Evolutionary conservation across 345 rosid genomes (phyloP).

Genomic region (Carallia pectinifolia): DNA sequence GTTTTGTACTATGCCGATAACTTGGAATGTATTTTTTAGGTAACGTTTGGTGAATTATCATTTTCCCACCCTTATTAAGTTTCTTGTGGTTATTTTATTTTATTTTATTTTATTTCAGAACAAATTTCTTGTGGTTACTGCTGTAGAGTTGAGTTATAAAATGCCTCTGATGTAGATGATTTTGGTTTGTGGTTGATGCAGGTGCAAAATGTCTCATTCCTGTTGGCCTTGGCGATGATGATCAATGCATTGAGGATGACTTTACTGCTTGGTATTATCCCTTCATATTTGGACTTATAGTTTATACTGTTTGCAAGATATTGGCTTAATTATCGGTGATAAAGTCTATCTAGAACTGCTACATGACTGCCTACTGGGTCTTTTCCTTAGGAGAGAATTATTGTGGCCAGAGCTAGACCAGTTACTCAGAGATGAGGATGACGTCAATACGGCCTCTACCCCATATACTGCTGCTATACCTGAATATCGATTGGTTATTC

Average conservation of each 20-base stretch:
- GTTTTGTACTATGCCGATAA: background rate
- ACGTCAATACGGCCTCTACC: conserved; percentile 55
- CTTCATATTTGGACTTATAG: background rate
- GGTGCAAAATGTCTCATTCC: conserved; percentile 77
- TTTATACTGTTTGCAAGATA: conserved; percentile 6
- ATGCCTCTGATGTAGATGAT: background rate
- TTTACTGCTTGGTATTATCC: conserved; percentile 43
- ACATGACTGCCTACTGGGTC: conserved; percentile 2
- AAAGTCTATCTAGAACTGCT: background rate
- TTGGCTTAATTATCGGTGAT: conserved; percentile 4
- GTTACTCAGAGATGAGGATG: conserved; percentile 80
- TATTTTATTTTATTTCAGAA: too few species aligned
- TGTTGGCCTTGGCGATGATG: conserved; percentile 92
- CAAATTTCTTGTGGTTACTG: background rate
- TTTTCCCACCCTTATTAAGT: background rate
- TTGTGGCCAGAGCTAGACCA: conserved; percentile 85
- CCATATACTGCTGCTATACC: conserved; percentile 87
- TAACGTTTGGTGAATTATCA: background rate
- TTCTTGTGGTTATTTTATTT: background rate
- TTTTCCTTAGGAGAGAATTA: conserved; percentile 60
- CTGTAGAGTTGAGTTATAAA: background rate
- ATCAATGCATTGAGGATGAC: conserved; percentile 93
- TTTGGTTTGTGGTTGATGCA: conserved; percentile 19
- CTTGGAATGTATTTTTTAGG: background rate
- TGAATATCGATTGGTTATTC: conserved; percentile 77